phyloP scores from a whole-genome alignment of 2,329 filamentous ascomycete genomes.

The Nakataea oryzae region DNA sequence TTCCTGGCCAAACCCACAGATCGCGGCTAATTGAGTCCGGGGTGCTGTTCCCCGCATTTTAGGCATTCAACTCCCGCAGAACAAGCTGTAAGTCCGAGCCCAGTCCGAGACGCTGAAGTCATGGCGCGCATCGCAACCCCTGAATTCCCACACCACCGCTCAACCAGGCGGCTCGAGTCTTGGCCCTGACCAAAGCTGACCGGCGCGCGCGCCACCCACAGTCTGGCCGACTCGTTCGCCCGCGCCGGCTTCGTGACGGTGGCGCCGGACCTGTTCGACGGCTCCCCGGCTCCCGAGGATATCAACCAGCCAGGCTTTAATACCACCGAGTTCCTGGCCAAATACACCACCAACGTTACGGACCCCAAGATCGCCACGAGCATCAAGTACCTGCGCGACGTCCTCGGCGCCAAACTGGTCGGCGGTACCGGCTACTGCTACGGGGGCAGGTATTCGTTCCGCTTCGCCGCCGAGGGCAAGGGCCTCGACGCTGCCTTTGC shows the following conservation, averaged over 20 bases:
- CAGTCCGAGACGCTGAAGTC: no score
- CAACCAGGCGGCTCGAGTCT: no score
- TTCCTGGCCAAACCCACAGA: neutral
- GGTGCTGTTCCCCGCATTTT: neutral
- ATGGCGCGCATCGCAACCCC: neutral
- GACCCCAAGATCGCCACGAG: neutral
- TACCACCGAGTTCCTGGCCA: conserved; percentile 26
- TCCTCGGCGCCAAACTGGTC: neutral
- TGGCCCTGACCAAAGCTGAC: conserved; percentile 2
- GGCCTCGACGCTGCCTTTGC: conserved; percentile 48
- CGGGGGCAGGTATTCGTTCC: conserved; percentile 33
- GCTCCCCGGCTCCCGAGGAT: conserved; percentile 36
- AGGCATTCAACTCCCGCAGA: conserved; percentile 14
- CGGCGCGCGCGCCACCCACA: conserved; percentile 3
- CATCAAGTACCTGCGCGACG: neutral
- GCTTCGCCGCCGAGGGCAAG: conserved; percentile 39
- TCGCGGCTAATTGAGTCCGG: neutral
- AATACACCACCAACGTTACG: conserved; percentile 24
- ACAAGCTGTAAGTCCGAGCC: conserved; percentile 13
- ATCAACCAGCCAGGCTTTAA: conserved; percentile 27
- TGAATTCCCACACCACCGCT: neutral
- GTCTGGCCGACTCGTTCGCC: conserved; percentile 55
- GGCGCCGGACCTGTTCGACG: conserved; percentile 56
- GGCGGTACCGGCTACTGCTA: neutral
- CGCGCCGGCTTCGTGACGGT: conserved; percentile 55